Evolutionary conservation across 2,329 filamentous ascomycete genomes (phyloP).

Genomic region (Truncatella angustata): DNA sequence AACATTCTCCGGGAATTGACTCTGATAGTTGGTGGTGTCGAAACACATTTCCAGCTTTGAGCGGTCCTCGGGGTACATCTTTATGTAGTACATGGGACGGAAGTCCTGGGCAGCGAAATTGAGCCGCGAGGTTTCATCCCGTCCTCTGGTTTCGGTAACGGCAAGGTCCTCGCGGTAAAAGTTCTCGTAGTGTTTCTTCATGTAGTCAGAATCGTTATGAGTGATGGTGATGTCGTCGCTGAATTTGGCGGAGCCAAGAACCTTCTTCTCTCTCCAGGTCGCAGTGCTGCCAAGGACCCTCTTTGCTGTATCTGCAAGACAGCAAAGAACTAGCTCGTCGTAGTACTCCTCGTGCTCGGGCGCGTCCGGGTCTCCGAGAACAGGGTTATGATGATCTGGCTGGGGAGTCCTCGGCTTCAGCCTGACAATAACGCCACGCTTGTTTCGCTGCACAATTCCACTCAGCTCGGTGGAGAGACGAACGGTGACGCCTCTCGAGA

Average conservation of each 20-base stretch:
- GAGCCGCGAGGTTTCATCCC: constrained; percentile 38
- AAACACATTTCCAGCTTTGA: constrained; percentile 54
- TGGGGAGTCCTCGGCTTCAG: constrained; percentile 35
- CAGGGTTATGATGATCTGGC: constrained; percentile 29
- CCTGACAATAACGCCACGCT: constrained; percentile 47
- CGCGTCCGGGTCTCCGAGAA: constrained; percentile 21
- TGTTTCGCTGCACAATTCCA: constrained; percentile 44
- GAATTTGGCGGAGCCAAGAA: constrained; percentile 70
- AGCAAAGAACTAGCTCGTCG: constrained; percentile 66
- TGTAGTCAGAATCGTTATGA: constrained; percentile 63
- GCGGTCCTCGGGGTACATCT: constrained; percentile 48
- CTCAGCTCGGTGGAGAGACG: constrained; percentile 53
- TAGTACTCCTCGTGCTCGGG: constrained; percentile 55
- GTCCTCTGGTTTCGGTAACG: constrained; percentile 19
- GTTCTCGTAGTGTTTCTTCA: constrained; percentile 67
- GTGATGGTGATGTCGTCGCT: constrained; percentile 71
- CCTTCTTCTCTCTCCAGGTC: constrained; percentile 59
- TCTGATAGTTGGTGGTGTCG: constrained; percentile 54
- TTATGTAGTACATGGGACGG: constrained; percentile 57
- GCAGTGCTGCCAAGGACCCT: constrained; percentile 57
- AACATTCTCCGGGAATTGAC: constrained; percentile 55
- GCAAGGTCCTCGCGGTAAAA: constrained; percentile 49
- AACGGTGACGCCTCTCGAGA: constrained; percentile 48
- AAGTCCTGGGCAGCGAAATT: constrained; percentile 41
- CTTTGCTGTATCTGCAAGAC: constrained; percentile 63